Percentiles rank a stretch among this genome's conserved stretches.
These are phyloP conservation scores for Conticribra guillardii DNA, from an alignment of 108 stramenopile species.

Conservation along the genomic window DNA sequence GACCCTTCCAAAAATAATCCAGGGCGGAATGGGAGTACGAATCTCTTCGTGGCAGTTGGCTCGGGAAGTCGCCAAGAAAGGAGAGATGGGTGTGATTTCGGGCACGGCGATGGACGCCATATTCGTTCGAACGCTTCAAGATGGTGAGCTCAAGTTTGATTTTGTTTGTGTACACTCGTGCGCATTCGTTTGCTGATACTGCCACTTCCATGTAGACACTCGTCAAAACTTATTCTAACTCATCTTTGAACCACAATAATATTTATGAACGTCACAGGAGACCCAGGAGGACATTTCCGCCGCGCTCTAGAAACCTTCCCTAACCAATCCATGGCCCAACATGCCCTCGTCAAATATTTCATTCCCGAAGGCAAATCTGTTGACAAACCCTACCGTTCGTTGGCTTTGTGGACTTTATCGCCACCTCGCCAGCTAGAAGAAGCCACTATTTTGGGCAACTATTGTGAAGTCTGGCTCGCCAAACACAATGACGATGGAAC, in stretches of 20 bases:
- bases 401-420: conserved; percentile 49
- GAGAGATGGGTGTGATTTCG: conserved; percentile 52
- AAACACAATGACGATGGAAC: conserved; percentile 59
- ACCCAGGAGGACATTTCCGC: conserved; percentile 48
- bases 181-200: too few relatives aligned
- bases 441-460: conserved; percentile 50
- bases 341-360: conserved; percentile 50
- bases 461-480: conserved; percentile 60
- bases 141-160: conserved; percentile 28
- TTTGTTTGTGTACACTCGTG: too few relatives aligned
- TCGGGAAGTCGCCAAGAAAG: conserved; percentile 46
- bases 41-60: conserved; percentile 57
- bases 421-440: conserved; percentile 41
- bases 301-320: conserved; percentile 53
- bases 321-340: conserved; percentile 50
- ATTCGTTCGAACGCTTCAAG: conserved; percentile 50
- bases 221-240: too few relatives aligned
- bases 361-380: conserved; percentile 49
- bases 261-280: too few relatives aligned
- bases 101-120: conserved; percentile 58
- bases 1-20: conserved; percentile 43
- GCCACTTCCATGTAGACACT: too few relatives aligned
- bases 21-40: conserved; percentile 59
- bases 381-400: conserved; percentile 39
- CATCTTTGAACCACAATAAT: too few relatives aligned